Evolutionary conservation across 2,329 filamentous ascomycete genomes (phyloP), one percentile per base, ranked within the genome.

Genomic region (Colletotrichum liaoningense): DNA sequence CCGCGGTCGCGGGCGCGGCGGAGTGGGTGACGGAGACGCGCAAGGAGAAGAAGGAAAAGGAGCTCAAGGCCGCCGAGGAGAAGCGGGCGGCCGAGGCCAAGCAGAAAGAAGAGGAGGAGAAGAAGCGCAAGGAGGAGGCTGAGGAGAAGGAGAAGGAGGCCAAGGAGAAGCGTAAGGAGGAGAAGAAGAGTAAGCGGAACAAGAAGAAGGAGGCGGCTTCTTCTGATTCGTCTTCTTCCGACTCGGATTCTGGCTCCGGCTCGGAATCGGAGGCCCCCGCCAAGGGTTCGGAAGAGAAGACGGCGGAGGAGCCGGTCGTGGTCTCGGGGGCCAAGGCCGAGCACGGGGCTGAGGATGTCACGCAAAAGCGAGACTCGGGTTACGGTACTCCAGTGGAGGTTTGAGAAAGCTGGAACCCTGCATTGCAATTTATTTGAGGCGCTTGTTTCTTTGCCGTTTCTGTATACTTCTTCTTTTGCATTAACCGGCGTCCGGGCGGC

Each of bases 11-110:
- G 8, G 83, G 81, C 3, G 82, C 85, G 0, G 85, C 84, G 14
- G 81, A 82, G 11, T 92, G 90, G 86, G 83, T 90, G 0, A 79
- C 82, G 30, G 84, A 86, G 69, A 86, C 85, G 42, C 81, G 87
- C 49, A 85, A 84, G 77, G 87, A 87, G 76, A 88, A 86, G 80
- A 84, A 84, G 76, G 82, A 86, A 63, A 84, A 85, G 77, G 83
- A 85, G 76, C 77, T 84, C 22, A 81, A 83, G 71, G 84, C 85
- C 46, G 81, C 81, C 2, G 83, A 86, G 78, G 83, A 86, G 75
- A 79, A 80, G 74, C 79, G 82, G 67, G 81, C 84, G 75, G 77
- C 79, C 49, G 81, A 83, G 75, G 80, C 83, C 65, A 81, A 82
- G 73, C 79, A 80, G 75, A 81, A 77, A 75, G 79, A 82, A 74